A percentile compares a stretch with the other conserved stretches of the same genome.
Evolutionary conservation across 139 green algal genomes (phyloP).

Genomic region (Tetradesmus lagerheimii): DNA sequence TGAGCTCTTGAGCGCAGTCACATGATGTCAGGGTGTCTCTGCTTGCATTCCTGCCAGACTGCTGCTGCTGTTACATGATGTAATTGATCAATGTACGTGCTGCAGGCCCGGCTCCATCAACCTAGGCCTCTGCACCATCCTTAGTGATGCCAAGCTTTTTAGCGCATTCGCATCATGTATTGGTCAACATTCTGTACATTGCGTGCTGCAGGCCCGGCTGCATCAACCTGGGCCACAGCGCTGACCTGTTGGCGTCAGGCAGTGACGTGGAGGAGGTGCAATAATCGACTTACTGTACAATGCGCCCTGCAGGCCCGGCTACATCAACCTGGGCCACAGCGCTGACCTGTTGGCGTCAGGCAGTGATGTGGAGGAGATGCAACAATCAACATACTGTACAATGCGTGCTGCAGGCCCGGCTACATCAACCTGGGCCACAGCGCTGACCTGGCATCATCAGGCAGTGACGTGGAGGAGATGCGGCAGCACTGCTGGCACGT

Average conservation of each 20-base stretch:
- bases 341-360: constrained; percentile 47
- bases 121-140: constrained; percentile 56
- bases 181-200: too few relatives aligned
- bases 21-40: too few relatives aligned
- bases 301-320: constrained; percentile 40
- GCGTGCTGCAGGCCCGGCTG: neutral
- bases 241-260: constrained; percentile 39
- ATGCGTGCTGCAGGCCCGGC: constrained; percentile 9
- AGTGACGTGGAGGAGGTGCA: too few relatives aligned
- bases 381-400: too few relatives aligned
- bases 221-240: constrained; percentile 66
- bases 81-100: too few relatives aligned
- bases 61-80: too few relatives aligned
- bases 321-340: constrained; percentile 74
- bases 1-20: too few relatives aligned
- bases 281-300: too few relatives aligned
- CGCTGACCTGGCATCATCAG: constrained; percentile 45
- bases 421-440: constrained; percentile 76
- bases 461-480: constrained; percentile 63
- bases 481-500: constrained; percentile 55
- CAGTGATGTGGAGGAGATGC: too few relatives aligned
- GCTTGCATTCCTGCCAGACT: too few relatives aligned
- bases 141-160: constrained; percentile 33
- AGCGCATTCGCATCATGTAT: neutral
- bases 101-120: constrained; percentile 51